These are phyloP conservation scores for Iberis pinnata DNA, from an alignment of 345 rosid genomes.

Conservation along the genomic window DNA sequence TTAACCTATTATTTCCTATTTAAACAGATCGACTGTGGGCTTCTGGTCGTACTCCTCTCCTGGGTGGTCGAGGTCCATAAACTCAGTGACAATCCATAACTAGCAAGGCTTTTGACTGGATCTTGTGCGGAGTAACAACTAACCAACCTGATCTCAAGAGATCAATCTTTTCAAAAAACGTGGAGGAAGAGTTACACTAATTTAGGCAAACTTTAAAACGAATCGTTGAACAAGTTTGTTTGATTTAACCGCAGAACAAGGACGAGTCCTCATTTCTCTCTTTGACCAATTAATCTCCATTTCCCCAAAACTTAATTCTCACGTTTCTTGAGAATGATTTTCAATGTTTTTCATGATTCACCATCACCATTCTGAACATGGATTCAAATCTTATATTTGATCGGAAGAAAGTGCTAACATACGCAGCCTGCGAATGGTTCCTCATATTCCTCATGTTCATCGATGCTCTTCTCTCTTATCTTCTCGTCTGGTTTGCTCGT, in stretches of 20 bases:
- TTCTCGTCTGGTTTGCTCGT: slow-evolving; percentile 54
- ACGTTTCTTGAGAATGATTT: slow-evolving; percentile 8
- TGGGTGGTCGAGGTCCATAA: too few relatives aligned
- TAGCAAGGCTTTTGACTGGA: too few relatives aligned
- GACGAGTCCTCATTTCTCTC: slow-evolving; percentile 19
- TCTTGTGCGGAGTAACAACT: too few relatives aligned
- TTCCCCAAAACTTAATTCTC: not conserved
- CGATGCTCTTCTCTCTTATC: slow-evolving; percentile 52
- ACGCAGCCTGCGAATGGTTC: slow-evolving; percentile 64
- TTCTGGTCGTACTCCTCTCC: too few relatives aligned
- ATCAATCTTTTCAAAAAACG: too few relatives aligned
- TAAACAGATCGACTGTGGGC: too few relatives aligned
- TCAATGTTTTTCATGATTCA: slow-evolving; percentile 24
- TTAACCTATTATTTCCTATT: too few relatives aligned
- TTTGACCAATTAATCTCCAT: slow-evolving; percentile 19
- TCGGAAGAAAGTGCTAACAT: slow-evolving; percentile 29
- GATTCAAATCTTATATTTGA: slow-evolving; percentile 18
- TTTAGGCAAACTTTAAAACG: slow-evolving; percentile 15
- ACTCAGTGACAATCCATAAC: too few relatives aligned
- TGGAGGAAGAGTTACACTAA: slow-evolving; percentile 7
- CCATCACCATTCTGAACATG: slow-evolving; percentile 14
- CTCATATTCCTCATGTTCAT: slow-evolving; percentile 54
- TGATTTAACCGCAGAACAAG: slow-evolving; percentile 20
- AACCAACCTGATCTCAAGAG: too few relatives aligned
- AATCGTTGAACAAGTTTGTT: slow-evolving; percentile 28